Evolutionary conservation across 495 filamentous ascomycete species (phyloP).

Genomic region (Hypoxylon fuscum): DNA sequence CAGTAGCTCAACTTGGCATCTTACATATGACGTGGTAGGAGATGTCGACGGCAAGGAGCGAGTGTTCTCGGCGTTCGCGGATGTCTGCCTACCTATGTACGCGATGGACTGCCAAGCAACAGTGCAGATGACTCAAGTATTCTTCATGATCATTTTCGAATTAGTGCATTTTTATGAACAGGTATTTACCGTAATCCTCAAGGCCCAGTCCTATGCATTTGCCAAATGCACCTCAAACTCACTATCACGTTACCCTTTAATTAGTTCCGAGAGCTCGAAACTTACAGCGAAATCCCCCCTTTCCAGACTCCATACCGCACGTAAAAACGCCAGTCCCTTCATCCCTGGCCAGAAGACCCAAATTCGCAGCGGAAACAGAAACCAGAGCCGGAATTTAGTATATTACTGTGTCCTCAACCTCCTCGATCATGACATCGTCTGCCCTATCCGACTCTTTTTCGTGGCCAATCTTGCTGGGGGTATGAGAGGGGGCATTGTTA

Average conservation of each 20-base stretch:
- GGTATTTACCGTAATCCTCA: not conserved
- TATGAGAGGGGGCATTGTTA: constrained; percentile 46
- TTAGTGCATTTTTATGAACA: not conserved
- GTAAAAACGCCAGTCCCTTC: constrained; percentile 19
- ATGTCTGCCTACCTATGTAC: no score
- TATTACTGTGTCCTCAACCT: constrained; percentile 85
- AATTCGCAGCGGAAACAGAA: constrained; percentile 8
- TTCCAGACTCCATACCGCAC: constrained; percentile 14
- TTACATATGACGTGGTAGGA: no score
- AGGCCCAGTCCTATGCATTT: not conserved
- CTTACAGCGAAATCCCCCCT: constrained; percentile 14
- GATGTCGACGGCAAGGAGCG: no score
- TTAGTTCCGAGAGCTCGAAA: constrained; percentile 35
- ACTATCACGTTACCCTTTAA: constrained; percentile 15
- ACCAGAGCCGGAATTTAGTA: constrained; percentile 63
- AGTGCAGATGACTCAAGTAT: not conserved
- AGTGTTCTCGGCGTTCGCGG: no score
- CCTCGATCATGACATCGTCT: constrained; percentile 76
- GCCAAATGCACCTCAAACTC: constrained; percentile 13
- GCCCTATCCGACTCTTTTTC: constrained; percentile 68
- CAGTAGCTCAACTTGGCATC: no score
- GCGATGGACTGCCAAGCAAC: not conserved
- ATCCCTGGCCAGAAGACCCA: constrained; percentile 4
- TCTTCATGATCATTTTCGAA: not conserved
- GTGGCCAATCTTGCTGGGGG: constrained; percentile 42